These are phyloP conservation scores for Conringia planisiliqua DNA, from an alignment of 345 rosid genomes.

Conservation along the genomic window DNA sequence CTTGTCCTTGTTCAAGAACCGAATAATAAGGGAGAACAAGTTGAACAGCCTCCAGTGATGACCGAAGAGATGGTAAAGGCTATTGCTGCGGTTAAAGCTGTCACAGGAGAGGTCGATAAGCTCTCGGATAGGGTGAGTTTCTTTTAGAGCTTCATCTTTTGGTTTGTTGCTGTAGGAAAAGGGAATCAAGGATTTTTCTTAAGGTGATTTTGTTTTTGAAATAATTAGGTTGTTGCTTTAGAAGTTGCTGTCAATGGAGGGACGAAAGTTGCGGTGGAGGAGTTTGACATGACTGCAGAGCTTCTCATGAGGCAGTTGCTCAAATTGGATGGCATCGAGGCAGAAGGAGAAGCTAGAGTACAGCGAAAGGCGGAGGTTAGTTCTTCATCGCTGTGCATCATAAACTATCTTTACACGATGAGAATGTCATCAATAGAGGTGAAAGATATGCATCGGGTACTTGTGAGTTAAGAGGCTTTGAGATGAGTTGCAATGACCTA, in stretches of 20 bases:
- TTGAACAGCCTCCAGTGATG: slow-evolving; percentile 34
- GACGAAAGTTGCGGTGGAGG: slow-evolving; percentile 52
- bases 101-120: slow-evolving; percentile 62
- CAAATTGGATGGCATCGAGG: slow-evolving; percentile 72
- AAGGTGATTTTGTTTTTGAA: background rate
- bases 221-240: slow-evolving; percentile 58
- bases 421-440: too few species aligned
- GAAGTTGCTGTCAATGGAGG: slow-evolving; percentile 66
- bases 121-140: slow-evolving; percentile 68
- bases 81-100: slow-evolving; percentile 46
- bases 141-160: background rate
- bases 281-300: slow-evolving; percentile 66
- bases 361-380: slow-evolving; percentile 89
- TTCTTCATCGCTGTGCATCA: background rate
- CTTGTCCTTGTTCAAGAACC: slow-evolving; percentile 52
- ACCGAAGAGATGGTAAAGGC: slow-evolving; percentile 47
- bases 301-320: slow-evolving; percentile 85
- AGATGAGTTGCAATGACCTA: background rate
- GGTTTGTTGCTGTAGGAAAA: background rate
- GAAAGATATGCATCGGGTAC: background rate
- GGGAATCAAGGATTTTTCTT: background rate
- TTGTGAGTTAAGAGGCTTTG: background rate
- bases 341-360: slow-evolving; percentile 78
- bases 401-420: background rate
- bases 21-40: slow-evolving; percentile 34